Percentiles rank a stretch among this genome's conserved stretches.
Conservation (phyloP, 2,329 filamentous ascomycete species). For the Diaporthe sp. region DNA sequence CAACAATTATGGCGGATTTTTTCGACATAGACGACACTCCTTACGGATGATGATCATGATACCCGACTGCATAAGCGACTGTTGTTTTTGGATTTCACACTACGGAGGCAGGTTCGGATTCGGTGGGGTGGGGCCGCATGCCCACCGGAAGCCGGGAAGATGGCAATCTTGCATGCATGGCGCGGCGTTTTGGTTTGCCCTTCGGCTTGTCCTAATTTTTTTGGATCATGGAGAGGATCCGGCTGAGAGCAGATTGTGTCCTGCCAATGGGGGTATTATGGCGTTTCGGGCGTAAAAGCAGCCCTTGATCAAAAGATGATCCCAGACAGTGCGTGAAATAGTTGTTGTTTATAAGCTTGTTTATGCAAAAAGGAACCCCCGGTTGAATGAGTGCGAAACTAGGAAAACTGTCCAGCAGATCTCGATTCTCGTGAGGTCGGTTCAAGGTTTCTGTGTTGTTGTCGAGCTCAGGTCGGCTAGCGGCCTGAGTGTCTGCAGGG, state of each 20-base stretch:
- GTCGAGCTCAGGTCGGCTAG: neutral
- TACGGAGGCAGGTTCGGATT: constrained; percentile 25
- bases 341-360: constrained; percentile 8
- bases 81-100: constrained; percentile 36
- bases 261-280: constrained; percentile 9
- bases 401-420: constrained; percentile 9
- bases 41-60: constrained; percentile 56
- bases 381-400: neutral
- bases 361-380: constrained; percentile 23
- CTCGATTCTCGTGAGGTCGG: neutral
- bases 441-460: neutral
- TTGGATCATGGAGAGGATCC: neutral
- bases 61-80: constrained; percentile 67
- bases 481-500: constrained; percentile 19
- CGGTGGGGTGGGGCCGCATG: neutral
- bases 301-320: constrained; percentile 15
- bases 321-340: constrained; percentile 22
- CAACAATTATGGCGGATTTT: constrained; percentile 48
- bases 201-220: neutral
- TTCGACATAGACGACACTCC: constrained; percentile 56
- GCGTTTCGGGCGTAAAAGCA: constrained; percentile 29
- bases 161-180: constrained; percentile 34
- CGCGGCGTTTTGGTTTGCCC: constrained; percentile 33
- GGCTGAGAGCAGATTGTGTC: constrained; percentile 11
- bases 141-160: constrained; percentile 2